Percentiles rank a stretch among this genome's conserved stretches.
Evolutionary conservation across 768 basidiomycete species (phyloP).

Genomic region (Boletus pseudopeckii): DNA sequence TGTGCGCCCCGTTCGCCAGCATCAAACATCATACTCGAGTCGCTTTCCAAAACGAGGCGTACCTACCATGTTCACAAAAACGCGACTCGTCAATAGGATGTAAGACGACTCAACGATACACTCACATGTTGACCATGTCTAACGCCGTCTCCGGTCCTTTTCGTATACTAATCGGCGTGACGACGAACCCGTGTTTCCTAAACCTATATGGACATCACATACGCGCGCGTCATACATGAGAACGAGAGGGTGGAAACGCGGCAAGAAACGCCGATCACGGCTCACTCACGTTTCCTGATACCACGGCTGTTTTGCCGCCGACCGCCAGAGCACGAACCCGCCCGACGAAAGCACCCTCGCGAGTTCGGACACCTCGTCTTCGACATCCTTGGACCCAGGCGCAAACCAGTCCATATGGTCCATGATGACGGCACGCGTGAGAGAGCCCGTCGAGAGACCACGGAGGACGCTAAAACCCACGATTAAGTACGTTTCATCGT

Average conservation of each 20-base stretch:
- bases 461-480: conserved; percentile 37
- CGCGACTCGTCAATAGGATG: background rate
- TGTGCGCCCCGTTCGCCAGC: too few relatives aligned
- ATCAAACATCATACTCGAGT: conserved; percentile 15
- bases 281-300: conserved; percentile 48
- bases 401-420: conserved; percentile 64
- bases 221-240: background rate
- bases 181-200: conserved; percentile 48
- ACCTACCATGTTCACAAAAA: conserved; percentile 15
- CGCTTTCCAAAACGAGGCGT: conserved; percentile 33
- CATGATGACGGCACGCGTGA: conserved; percentile 69
- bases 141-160: conserved; percentile 47
- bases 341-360: conserved; percentile 53
- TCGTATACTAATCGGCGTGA: conserved; percentile 50
- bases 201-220: conserved; percentile 35
- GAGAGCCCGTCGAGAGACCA: conserved; percentile 42
- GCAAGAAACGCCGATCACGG: background rate
- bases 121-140: conserved; percentile 71
- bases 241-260: background rate
- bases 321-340: conserved; percentile 65
- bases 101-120: background rate
- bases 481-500: background rate
- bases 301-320: conserved; percentile 63
- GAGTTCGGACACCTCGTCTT: conserved; percentile 54
- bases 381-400: conserved; percentile 44